Conservation (phyloP, 768 basidiomycete species). For the Leucocoprinus leucothites region DNA sequence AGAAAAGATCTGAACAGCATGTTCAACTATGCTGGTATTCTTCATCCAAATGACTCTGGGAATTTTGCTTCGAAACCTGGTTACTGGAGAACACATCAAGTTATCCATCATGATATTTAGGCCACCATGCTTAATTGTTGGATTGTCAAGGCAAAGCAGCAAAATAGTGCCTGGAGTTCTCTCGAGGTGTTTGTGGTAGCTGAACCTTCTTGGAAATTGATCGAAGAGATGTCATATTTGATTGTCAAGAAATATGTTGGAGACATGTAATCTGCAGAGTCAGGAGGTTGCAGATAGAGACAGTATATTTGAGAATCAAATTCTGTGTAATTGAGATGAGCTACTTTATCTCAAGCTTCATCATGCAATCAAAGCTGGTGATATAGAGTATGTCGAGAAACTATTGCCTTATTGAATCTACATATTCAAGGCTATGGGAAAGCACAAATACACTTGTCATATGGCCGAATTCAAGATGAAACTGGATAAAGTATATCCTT, state of each 20-base stretch:
- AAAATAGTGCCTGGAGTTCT: too few species aligned
- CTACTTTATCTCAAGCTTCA: not conserved
- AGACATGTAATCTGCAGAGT: not conserved
- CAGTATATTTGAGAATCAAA: not conserved
- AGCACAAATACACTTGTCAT: not conserved
- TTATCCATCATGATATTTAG: constrained; percentile 21
- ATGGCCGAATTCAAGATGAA: not conserved
- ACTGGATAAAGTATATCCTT: not conserved
- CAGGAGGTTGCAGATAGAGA: not conserved
- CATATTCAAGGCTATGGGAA: not conserved
- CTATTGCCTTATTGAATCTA: not conserved
- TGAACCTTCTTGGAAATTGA: too few species aligned
- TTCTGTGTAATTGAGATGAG: not conserved
- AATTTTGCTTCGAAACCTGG: constrained; percentile 23
- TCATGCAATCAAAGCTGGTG: not conserved
- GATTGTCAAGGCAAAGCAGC: too few species aligned
- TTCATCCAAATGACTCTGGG: constrained; percentile 21
- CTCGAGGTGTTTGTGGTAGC: too few species aligned
- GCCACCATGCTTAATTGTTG: constrained; percentile 23
- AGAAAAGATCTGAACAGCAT: constrained; percentile 1
- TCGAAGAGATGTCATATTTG: too few species aligned
- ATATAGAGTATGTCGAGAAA: not conserved
- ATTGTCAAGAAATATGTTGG: too few species aligned
- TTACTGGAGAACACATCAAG: constrained; percentile 25
- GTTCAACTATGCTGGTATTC: not conserved